phyloP scores from a whole-genome alignment of 2,329 filamentous ascomycete species.

The Cyphellophora attinorum region DNA sequence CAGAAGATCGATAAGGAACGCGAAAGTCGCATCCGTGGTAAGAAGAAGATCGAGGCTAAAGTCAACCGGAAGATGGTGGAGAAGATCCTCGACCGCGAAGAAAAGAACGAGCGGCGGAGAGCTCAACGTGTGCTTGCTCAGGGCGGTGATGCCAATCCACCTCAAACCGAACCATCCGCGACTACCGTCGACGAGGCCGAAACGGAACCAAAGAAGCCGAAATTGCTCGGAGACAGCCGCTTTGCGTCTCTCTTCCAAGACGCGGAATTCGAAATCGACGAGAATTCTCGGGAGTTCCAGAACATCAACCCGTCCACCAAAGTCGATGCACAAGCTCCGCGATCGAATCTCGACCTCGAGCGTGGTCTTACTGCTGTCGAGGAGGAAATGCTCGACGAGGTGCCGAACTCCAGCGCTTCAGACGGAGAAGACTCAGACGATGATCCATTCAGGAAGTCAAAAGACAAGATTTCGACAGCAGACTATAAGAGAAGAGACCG shows the following conservation, averaged over 20 bases:
- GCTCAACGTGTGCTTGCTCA: slow-evolving; percentile 41
- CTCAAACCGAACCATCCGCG: slow-evolving; percentile 22
- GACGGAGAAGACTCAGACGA: slow-evolving; percentile 25
- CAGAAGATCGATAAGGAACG: slow-evolving; percentile 96
- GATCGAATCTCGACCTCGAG: slow-evolving; percentile 23
- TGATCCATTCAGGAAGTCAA: slow-evolving; percentile 21
- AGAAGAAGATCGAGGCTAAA: slow-evolving; percentile 82
- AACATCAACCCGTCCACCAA: slow-evolving; percentile 80
- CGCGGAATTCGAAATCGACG: slow-evolving; percentile 85
- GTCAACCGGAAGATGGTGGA: slow-evolving; percentile 68
- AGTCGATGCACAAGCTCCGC: slow-evolving; percentile 18
- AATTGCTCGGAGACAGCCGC: slow-evolving; percentile 71
- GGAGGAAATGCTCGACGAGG: slow-evolving; percentile 48
- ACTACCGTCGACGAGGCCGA: slow-evolving; percentile 3
- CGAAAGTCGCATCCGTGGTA: slow-evolving; percentile 85
- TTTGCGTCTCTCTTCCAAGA: slow-evolving; percentile 87
- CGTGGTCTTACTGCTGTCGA: slow-evolving; percentile 53
- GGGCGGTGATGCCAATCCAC: slow-evolving; percentile 46
- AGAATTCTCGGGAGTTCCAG: slow-evolving; percentile 76
- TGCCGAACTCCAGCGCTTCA: slow-evolving; percentile 31
- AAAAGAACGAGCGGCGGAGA: slow-evolving; percentile 40
- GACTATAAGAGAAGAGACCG: slow-evolving; percentile 41
- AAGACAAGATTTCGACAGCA: slow-evolving; percentile 41
- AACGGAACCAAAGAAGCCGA: slow-evolving; percentile 30
- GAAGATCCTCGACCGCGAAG: slow-evolving; percentile 49